Percentiles rank a stretch among this genome's conserved stretches.
Evolutionary conservation across 1,284 basidiomycete species (phyloP).

Genomic region (Somion occarium): DNA sequence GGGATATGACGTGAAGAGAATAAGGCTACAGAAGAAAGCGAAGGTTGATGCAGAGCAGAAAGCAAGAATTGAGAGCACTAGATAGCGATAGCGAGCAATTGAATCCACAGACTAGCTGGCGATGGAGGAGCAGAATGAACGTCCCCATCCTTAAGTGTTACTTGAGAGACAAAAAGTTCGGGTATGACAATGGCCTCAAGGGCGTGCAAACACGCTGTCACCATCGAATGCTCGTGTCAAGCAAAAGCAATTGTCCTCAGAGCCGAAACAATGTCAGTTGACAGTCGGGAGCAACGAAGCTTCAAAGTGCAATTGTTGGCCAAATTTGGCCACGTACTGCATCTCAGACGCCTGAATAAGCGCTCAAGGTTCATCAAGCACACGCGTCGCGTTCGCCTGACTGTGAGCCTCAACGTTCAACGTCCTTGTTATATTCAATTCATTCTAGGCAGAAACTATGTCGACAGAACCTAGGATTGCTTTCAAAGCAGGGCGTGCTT

Average conservation of each 20-base stretch:
- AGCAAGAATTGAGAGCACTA: not conserved
- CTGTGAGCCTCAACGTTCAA: not conserved
- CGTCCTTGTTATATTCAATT: not conserved
- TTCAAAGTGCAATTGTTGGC: not conserved
- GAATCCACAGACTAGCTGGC: conserved; percentile 17
- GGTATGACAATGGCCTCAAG: conserved; percentile 11
- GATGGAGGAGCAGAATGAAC: conserved; percentile 4
- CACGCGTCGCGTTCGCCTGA: conserved; percentile 3
- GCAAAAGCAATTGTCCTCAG: conserved; percentile 5
- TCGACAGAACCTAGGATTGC: conserved; percentile 47
- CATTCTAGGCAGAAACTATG: conserved; percentile 11
- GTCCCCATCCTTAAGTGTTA: conserved; percentile 2
- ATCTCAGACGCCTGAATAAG: no score
- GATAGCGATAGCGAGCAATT: not conserved
- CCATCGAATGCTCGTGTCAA: conserved; percentile 1
- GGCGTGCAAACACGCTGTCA: conserved; percentile 7
- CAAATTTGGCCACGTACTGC: not conserved
- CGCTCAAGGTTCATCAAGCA: not conserved
- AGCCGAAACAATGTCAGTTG: not conserved
- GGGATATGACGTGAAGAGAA: no score
- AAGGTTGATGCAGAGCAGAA: not conserved
- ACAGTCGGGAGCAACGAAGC: not conserved
- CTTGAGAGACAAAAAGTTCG: conserved; percentile 6
- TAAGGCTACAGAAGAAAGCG: not conserved
- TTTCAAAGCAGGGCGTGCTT: conserved; percentile 78